A percentile compares a stretch with the other conserved stretches of the same genome.
Evolutionary conservation across 202 grass and related monocot genomes (phyloP).

Genomic region (Zoysia matrella): DNA sequence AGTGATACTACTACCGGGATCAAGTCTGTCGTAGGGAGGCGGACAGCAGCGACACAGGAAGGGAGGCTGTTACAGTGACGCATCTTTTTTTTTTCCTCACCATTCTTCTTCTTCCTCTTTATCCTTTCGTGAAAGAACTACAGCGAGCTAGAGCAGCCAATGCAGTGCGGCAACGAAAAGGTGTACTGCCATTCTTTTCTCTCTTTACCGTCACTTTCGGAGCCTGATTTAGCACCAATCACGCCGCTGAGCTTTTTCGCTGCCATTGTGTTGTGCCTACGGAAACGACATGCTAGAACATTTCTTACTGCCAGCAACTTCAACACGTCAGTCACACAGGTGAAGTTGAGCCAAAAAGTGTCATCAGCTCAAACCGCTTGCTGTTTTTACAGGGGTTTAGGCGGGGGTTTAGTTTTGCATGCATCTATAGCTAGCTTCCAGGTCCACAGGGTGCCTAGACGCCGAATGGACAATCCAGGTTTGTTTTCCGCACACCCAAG

Average conservation of each 20-base stretch:
- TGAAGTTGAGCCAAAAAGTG: no score
- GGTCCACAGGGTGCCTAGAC: constrained; percentile 12
- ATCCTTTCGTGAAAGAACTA: constrained; percentile 29
- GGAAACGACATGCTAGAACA: not conserved
- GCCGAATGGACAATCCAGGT: constrained; percentile 1
- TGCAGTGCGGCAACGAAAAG: constrained; percentile 28
- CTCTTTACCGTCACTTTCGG: constrained; percentile 57
- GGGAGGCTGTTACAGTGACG: not conserved
- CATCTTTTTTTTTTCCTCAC: not conserved
- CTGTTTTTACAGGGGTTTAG: not conserved
- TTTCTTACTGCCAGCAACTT: not conserved
- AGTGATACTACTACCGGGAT: constrained; percentile 14
- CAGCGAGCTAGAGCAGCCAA: constrained; percentile 21
- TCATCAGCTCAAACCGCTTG: not conserved
- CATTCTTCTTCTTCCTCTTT: not conserved
- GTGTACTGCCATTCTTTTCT: constrained; percentile 41
- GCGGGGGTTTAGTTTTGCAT: not conserved
- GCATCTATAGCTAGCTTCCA: no score
- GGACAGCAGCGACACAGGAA: constrained; percentile 23
- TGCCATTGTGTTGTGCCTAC: constrained; percentile 1
- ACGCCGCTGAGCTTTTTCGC: constrained; percentile 26
- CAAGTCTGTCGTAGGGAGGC: not conserved
- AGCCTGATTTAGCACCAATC: constrained; percentile 56
- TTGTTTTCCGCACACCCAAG: constrained; percentile 25
- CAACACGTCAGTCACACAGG: not conserved